phyloP scores from a whole-genome alignment of 331 rosid species.

The Pyrus hybrid region DNA sequence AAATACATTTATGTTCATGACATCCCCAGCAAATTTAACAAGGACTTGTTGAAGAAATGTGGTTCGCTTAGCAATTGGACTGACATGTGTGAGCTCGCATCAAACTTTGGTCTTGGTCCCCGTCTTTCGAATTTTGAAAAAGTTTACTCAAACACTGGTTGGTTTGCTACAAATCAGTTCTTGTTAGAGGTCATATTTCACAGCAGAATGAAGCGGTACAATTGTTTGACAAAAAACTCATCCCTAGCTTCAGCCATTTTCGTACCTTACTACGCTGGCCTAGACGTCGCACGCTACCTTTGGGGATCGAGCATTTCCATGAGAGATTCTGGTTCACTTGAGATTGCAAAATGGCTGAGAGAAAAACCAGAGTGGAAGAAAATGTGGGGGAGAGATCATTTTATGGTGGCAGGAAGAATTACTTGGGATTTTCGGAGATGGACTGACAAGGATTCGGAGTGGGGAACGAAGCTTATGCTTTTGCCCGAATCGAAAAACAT shows the following conservation, averaged over 20 bases:
- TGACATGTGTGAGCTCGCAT: constrained; percentile 28
- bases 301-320: constrained; percentile 23
- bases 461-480: constrained; percentile 42
- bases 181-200: constrained; percentile 42
- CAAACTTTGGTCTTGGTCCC: constrained; percentile 35
- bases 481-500: constrained; percentile 36
- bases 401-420: constrained; percentile 41
- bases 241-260: constrained; percentile 35
- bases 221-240: constrained; percentile 40
- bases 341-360: constrained; percentile 26
- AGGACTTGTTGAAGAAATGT: constrained; percentile 23
- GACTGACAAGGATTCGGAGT: constrained; percentile 17
- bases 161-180: constrained; percentile 46
- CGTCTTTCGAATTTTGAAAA: constrained; percentile 7
- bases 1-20: constrained; percentile 31
- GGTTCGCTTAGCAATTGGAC: constrained; percentile 34
- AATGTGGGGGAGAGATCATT: constrained; percentile 45
- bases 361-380: constrained; percentile 32
- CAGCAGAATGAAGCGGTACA: constrained; percentile 29
- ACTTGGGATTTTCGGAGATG: constrained; percentile 45
- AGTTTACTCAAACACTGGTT: constrained; percentile 21
- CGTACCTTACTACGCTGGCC: constrained; percentile 41
- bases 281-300: constrained; percentile 33
- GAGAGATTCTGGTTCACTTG: constrained; percentile 27
- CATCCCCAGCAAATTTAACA: constrained; percentile 31